phyloP scores from a whole-genome alignment of 2,329 filamentous ascomycete species.

The Fusarium miscanthi region DNA sequence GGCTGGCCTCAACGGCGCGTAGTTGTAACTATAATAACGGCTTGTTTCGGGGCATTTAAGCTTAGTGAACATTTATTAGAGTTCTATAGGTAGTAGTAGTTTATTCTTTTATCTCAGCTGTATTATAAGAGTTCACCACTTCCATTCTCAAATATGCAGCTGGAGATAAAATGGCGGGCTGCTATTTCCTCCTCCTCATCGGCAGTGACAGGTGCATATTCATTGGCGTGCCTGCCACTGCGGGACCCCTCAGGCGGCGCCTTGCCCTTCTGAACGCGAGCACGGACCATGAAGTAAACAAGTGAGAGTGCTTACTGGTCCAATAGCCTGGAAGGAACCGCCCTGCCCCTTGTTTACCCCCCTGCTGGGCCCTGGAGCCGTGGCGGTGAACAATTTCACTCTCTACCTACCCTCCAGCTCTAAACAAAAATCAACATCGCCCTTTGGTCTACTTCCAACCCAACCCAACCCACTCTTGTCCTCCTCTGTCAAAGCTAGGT shows the following conservation, averaged over 20 bases:
- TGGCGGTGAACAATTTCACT: slow-evolving; percentile 53
- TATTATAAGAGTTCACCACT: neutral
- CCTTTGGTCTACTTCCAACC: slow-evolving; percentile 36
- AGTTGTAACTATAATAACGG: neutral
- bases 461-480: slow-evolving; percentile 44
- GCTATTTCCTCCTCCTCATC: slow-evolving; percentile 11
- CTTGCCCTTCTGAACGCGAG: slow-evolving; percentile 46
- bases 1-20: slow-evolving; percentile 33
- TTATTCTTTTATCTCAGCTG: neutral
- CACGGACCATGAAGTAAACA: slow-evolving; percentile 51
- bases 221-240: slow-evolving; percentile 30
- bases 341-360: slow-evolving; percentile 41
- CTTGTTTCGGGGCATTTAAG: neutral
- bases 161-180: neutral
- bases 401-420: slow-evolving; percentile 29
- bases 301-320: slow-evolving; percentile 46
- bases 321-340: slow-evolving; percentile 39
- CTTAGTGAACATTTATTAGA: neutral
- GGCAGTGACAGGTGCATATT: slow-evolving; percentile 18
- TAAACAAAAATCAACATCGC: slow-evolving; percentile 53
- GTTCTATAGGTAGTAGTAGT: neutral
- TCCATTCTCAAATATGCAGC: neutral
- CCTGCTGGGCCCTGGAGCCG: slow-evolving; percentile 38
- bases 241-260: slow-evolving; percentile 37
- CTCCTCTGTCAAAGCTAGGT: slow-evolving; percentile 50